Conservation (phyloP, 2,329 filamentous ascomycete genomes). For the Fusarium nurragi region DNA sequence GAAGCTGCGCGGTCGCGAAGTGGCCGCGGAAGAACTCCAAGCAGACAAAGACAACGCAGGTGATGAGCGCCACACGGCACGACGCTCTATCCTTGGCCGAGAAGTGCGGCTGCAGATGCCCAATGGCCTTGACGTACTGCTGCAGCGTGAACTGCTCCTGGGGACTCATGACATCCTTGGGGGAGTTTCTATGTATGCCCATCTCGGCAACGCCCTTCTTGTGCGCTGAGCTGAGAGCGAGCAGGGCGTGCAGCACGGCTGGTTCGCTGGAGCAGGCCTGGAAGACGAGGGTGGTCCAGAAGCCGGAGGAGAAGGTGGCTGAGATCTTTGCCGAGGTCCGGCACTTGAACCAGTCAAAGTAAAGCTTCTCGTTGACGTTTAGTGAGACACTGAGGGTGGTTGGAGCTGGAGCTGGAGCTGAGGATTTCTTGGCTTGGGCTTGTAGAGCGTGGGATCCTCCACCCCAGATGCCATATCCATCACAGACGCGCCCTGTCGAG, state of each 20-base stretch:
- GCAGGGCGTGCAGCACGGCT: constrained; percentile 52
- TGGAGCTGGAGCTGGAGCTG: neutral
- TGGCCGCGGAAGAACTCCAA: constrained; percentile 34
- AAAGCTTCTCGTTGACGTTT: constrained; percentile 18
- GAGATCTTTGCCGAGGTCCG: constrained; percentile 51
- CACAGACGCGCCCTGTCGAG: constrained; percentile 31
- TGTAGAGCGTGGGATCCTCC: constrained; percentile 21
- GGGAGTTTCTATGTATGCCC: neutral
- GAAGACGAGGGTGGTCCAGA: constrained; percentile 52
- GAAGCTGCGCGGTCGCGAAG: constrained; percentile 32
- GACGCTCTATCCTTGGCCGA: constrained; percentile 41
- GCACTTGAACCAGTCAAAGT: constrained; percentile 47
- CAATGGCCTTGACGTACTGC: constrained; percentile 53
- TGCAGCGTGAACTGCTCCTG: constrained; percentile 41
- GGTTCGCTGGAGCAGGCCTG: constrained; percentile 51
- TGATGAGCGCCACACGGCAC: constrained; percentile 50
- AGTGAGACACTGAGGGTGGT: constrained; percentile 5
- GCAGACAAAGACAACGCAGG: constrained; percentile 37
- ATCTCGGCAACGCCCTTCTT: constrained; percentile 23
- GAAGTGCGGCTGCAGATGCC: constrained; percentile 49
- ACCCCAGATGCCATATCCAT: constrained; percentile 38
- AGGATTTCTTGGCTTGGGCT: neutral
- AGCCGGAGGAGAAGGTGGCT: constrained; percentile 49
- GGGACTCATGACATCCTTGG: constrained; percentile 2
- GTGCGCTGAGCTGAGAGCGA: constrained; percentile 52